Conservation (phyloP, 768 basidiomycete species). For the Dictyophora rubrovolvata region DNA sequence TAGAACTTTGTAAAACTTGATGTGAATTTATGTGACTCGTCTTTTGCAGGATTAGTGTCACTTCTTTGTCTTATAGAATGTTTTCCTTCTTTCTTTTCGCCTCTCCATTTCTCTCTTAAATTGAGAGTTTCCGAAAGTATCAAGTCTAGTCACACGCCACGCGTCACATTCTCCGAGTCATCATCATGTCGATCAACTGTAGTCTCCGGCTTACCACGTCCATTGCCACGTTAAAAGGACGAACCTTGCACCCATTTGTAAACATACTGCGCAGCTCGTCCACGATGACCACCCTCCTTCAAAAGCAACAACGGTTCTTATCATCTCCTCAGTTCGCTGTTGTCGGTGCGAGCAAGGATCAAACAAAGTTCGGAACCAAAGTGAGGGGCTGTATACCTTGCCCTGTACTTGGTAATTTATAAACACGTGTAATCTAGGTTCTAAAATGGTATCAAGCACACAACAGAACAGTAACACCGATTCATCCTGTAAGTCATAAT, state of each 20-base stretch:
- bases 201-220: not conserved
- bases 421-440: conserved; percentile 33
- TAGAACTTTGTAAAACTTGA: too few relatives aligned
- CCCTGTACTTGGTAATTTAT: not conserved
- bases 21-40: too few relatives aligned
- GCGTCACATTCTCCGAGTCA: too few relatives aligned
- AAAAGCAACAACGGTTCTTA: conserved; percentile 48
- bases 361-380: conserved; percentile 70
- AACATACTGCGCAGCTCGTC: not conserved
- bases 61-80: too few relatives aligned
- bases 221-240: not conserved
- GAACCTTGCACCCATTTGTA: not conserved
- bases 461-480: conserved; percentile 50
- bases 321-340: conserved; percentile 60
- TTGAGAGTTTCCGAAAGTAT: too few relatives aligned
- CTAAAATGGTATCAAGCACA: conserved; percentile 67
- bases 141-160: too few relatives aligned
- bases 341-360: conserved; percentile 74
- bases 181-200: not conserved
- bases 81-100: too few relatives aligned
- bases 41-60: too few relatives aligned
- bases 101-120: too few relatives aligned
- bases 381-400: conserved; percentile 22
- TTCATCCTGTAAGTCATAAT: conserved; percentile 54
- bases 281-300: conserved; percentile 16